phyloP scores from a whole-genome alignment of 2,329 filamentous ascomycete species.

The Colletotrichum coccodes region DNA sequence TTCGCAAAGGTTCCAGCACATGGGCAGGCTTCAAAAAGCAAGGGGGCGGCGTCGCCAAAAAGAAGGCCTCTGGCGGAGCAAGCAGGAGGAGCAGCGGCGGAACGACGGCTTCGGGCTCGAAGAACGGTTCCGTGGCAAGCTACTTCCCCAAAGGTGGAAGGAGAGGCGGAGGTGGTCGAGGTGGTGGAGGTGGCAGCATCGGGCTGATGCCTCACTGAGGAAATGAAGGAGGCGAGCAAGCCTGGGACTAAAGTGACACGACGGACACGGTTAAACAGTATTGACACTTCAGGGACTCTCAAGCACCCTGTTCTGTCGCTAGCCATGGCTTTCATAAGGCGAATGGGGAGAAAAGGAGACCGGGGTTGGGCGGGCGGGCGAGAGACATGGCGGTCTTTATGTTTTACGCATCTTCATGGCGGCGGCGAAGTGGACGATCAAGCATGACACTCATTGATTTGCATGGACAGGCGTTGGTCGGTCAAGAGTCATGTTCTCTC shows the following conservation, averaged over 20 bases:
- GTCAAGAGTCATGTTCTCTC: constrained; percentile 4
- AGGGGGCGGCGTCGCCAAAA: constrained; percentile 34
- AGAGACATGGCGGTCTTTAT: neutral
- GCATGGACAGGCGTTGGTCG: constrained; percentile 7
- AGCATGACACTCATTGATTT: neutral
- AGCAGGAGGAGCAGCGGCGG: constrained; percentile 27
- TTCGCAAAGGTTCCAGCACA: constrained; percentile 24
- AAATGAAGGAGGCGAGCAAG: neutral
- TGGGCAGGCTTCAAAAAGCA: constrained; percentile 17
- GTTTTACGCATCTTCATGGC: neutral
- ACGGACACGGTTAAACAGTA: neutral
- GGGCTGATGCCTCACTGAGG: constrained; percentile 50
- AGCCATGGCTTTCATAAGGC: neutral
- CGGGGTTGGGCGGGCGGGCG: neutral
- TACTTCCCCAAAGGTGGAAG: constrained; percentile 41
- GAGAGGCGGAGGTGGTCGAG: constrained; percentile 26
- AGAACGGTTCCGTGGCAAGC: constrained; percentile 14
- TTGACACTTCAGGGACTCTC: neutral
- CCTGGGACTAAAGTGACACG: neutral
- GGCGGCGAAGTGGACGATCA: neutral
- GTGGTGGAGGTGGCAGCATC: constrained; percentile 41
- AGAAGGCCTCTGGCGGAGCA: constrained; percentile 29
- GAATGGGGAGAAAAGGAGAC: neutral
- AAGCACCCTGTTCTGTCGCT: neutral
- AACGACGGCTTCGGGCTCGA: constrained; percentile 16